These are phyloP conservation scores for Russula sp. DNA, from an alignment of 768 basidiomycete genomes.

Conservation along the genomic window DNA sequence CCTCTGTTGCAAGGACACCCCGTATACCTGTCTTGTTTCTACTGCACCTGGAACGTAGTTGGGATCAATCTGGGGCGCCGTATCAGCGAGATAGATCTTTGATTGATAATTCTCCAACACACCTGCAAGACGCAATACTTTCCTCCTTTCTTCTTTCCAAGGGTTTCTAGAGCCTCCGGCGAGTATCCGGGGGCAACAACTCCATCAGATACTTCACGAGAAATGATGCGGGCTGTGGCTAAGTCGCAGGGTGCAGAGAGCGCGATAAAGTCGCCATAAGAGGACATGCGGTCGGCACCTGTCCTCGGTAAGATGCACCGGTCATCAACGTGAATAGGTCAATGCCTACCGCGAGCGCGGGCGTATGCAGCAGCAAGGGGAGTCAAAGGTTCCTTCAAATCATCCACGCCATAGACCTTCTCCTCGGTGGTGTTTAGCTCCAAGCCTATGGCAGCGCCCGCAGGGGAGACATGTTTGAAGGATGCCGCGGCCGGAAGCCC, in stretches of 20 bases:
- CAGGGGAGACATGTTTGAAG: slow-evolving; percentile 99
- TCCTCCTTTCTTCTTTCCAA: slow-evolving; percentile 94
- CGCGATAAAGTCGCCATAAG: slow-evolving; percentile 98
- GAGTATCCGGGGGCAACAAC: slow-evolving; percentile 95
- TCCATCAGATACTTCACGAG: slow-evolving; percentile 98
- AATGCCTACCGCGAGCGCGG: slow-evolving; percentile 71
- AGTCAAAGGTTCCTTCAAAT: slow-evolving; percentile 84
- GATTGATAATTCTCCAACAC: slow-evolving; percentile 12
- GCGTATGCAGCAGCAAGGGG: slow-evolving; percentile 91
- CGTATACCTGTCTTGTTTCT: slow-evolving; percentile 95
- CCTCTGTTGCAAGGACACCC: slow-evolving; percentile 82
- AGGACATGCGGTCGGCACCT: slow-evolving; percentile 99
- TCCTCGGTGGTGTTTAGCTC: slow-evolving; percentile 79
- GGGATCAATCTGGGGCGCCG: slow-evolving; percentile 69
- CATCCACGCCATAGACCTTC: slow-evolving; percentile 94
- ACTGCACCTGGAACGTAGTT: slow-evolving; percentile 67
- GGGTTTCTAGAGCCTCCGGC: slow-evolving; percentile 78
- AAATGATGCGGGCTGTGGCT: slow-evolving; percentile 93
- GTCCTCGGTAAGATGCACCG: slow-evolving; percentile 5
- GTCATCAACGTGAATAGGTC: neutral
- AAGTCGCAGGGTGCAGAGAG: slow-evolving; percentile 89
- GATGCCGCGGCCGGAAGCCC: slow-evolving; percentile 92
- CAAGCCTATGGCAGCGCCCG: slow-evolving; percentile 91
- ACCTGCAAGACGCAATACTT: slow-evolving; percentile 98
- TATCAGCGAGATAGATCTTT: neutral